A percentile compares a stretch with the other conserved stretches of the same genome.
Evolutionary conservation across 306 rosid genomes (phyloP).

Genomic region (Casuarina equisetifolia): DNA sequence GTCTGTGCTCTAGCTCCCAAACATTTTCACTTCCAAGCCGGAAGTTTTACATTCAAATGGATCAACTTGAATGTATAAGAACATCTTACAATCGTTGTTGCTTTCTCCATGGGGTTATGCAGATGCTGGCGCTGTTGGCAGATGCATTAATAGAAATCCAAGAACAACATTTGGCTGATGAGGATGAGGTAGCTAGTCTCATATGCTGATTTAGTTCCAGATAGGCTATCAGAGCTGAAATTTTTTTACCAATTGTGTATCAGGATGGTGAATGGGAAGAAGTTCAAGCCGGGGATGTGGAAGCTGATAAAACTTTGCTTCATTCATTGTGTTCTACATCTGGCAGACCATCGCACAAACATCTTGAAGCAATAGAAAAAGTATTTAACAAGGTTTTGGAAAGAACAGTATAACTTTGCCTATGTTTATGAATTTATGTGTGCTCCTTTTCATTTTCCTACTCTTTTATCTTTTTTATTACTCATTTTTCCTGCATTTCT

Average conservation of each 20-base stretch:
- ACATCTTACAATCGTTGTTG: neutral
- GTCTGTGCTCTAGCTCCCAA: neutral
- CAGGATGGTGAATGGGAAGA: slow-evolving; percentile 99
- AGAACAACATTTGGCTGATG: slow-evolving; percentile 74
- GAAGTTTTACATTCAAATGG: slow-evolving; percentile 3
- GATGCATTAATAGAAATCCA: slow-evolving; percentile 83
- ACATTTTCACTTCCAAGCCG: neutral
- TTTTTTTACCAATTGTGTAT: slow-evolving; percentile 17
- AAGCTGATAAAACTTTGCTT: slow-evolving; percentile 52
- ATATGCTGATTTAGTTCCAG: neutral
- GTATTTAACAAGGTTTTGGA: slow-evolving; percentile 64
- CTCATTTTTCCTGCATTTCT: slow-evolving; percentile 18
- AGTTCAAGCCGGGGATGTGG: slow-evolving; percentile 47
- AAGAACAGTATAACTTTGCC: slow-evolving; percentile 16
- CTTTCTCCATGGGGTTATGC: slow-evolving; percentile 30
- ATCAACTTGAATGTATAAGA: neutral
- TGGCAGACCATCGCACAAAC: slow-evolving; percentile 59
- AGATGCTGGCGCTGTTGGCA: slow-evolving; percentile 83
- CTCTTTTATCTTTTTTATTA: neutral
- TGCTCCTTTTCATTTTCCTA: neutral
- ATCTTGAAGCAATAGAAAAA: slow-evolving; percentile 88
- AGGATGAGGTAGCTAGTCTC: slow-evolving; percentile 53
- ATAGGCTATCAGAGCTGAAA: neutral
- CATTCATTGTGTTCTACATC: slow-evolving; percentile 48
- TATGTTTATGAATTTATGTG: neutral